Base-by-base conservation (phyloP, 2,329 filamentous ascomycete species). In the Biscogniauxia sp. region DNA sequence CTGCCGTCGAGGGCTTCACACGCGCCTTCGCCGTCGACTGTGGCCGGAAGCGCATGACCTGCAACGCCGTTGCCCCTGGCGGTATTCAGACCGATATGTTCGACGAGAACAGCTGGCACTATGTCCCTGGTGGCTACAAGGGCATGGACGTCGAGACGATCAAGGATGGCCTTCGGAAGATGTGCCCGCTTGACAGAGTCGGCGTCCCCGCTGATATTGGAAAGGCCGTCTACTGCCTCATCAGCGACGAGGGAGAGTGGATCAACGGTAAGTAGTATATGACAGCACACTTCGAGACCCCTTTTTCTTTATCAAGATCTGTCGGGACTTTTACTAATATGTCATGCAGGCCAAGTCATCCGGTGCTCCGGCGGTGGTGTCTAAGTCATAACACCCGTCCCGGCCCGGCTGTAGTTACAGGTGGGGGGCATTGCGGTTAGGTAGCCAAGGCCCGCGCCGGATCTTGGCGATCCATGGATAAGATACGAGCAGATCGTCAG, bases 1-100 rank as follows among this genome's bases (percentile, higher is more conserved):
- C 88, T 74, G 88, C 88, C 26, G 85, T 90, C 61, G 89, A 90
- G 71, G 88, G 88, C 53, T 87, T 91, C 78, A 86, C 88, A 70
- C 88, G 89, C 75, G 82, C 84, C 25, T 90, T 91, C 70, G 85
- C 88, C 7, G 88, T 88, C 56, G 88, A 91, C 76, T 90, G 88
- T 73, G 88, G 88, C 60, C 81, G 80, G 69, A 82, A 84, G 69
- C 83, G 85, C 55, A 87, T 91, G 71, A 91, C 88, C 0, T 88
- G 89, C 76, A 91, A 91, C 69, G 88, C 87, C 65, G 87, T 91
- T 53, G 88, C 88, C 1, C 88, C 88, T 1, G 88, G 88, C 59
- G 88, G 88, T 52, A 87, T 91, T 78, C 89, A 90, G 82, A 87
- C 82, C 51, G 90, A 92, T 74, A 92, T 92, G 89, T 92, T 89